These are phyloP conservation scores for Starmera caribaea DNA, from an alignment of 805 yeast species.

Conservation along the genomic window DNA sequence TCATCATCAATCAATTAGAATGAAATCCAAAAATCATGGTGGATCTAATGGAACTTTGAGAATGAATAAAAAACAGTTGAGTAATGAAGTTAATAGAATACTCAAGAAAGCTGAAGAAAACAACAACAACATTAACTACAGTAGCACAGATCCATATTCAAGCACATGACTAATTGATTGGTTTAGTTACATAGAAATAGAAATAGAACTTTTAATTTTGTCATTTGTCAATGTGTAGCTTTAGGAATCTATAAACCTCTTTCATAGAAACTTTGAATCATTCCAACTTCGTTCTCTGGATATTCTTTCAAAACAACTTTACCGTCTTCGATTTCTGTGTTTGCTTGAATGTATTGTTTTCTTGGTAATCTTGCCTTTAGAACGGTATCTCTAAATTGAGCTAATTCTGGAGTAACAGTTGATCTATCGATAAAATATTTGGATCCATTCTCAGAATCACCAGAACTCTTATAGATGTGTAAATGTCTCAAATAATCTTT, in stretches of 20 bases:
- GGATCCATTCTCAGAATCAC: slow-evolving; percentile 56
- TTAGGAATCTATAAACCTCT: slow-evolving; percentile 35
- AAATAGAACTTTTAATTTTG: slow-evolving; percentile 3
- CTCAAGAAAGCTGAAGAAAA: no score
- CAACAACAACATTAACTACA: no score
- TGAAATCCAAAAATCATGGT: no score
- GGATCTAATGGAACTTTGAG: no score
- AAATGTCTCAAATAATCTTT: slow-evolving; percentile 61
- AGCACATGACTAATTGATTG: no score
- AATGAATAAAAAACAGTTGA: no score
- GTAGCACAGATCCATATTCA: no score
- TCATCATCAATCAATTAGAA: no score
- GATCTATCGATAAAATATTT: slow-evolving; percentile 59
- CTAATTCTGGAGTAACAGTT: slow-evolving; percentile 52
- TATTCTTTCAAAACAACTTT: slow-evolving; percentile 58
- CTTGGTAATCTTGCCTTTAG: slow-evolving; percentile 71
- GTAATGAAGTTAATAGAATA: no score
- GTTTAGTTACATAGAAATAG: slow-evolving; percentile 3
- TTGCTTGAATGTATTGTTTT: slow-evolving; percentile 77
- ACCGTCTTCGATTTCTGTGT: slow-evolving; percentile 38
- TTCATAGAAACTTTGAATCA: slow-evolving; percentile 71
- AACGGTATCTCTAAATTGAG: slow-evolving; percentile 58
- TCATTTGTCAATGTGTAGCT: background rate
- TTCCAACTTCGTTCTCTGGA: slow-evolving; percentile 60
- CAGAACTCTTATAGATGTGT: slow-evolving; percentile 75